Evolutionary conservation across 768 basidiomycete species (phyloP), one percentile per base, ranked within the genome.

Genomic region (Obba rivulosa): DNA sequence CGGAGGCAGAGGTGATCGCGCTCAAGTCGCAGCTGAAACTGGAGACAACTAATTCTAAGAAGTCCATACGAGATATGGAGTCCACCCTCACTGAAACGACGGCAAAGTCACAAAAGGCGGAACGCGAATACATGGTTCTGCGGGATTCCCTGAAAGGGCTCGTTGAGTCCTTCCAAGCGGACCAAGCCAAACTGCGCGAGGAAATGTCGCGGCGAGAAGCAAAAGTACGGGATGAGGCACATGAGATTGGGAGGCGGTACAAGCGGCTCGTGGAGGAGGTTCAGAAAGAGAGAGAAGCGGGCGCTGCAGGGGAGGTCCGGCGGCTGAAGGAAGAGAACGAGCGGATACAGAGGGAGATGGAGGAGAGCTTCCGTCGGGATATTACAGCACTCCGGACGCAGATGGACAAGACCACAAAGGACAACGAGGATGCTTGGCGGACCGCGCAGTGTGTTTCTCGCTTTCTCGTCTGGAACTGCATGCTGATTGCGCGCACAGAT

Each of bases 21-120:
- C 70, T 92, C 8, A 90, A 85, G 65, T 57, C 75, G 2, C 83
- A 85, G 54, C 77, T 92, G 55, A 90, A 91, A 66, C 67, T 74
- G 14, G 87, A 91, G 60, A 82, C 84, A 1, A 65, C 80, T 2
- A 75, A 77, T 11, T 79, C 84, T 8, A 92, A 92, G 66, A 86
- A 86, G 62, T 69, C 80, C 0, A 62, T 91, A 10, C 81, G 86
- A 18, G 89, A 92, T 57, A 87, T 92, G 87, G 88, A 91, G 63
- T 46, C 77, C 7, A 69, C 83, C 5, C 73, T 92, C 23, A 57
- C 79, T 1, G 88, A 91, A 66, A 85, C 85, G 2, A 85, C 85
- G 0, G 77, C 87, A 2, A 70, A 86, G 14, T 87, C 85, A 14
- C 82, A 85, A 61, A 90, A 87, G 66, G 80, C 79, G 17, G 87